Evolutionary conservation across 768 basidiomycete genomes (phyloP).

Genomic region (Leccinum olivaceopallidum): DNA sequence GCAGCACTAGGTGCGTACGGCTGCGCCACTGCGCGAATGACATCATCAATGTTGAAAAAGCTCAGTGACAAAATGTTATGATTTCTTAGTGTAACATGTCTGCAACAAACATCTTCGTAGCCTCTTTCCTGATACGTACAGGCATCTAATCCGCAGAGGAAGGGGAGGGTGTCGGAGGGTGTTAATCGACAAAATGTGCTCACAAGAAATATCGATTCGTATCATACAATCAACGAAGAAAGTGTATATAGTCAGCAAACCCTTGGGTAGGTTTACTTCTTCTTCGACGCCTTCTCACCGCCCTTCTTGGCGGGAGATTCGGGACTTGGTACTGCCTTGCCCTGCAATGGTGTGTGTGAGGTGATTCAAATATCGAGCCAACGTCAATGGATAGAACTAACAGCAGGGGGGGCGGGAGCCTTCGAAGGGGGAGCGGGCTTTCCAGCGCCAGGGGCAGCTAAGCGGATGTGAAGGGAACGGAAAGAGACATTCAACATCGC

Average conservation of each 20-base stretch:
- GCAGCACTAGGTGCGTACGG: background rate
- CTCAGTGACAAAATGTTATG: background rate
- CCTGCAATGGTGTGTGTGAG: slow-evolving; percentile 11
- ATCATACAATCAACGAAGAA: slow-evolving; percentile 5
- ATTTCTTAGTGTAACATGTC: slow-evolving; percentile 2
- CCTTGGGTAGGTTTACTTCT: slow-evolving; percentile 24
- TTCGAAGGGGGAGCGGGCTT: slow-evolving; percentile 27
- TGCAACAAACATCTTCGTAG: slow-evolving; percentile 6
- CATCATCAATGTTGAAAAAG: background rate
- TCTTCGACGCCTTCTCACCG: slow-evolving; percentile 30
- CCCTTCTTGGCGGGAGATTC: slow-evolving; percentile 34
- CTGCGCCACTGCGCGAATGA: background rate
- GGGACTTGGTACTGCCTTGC: slow-evolving; percentile 19
- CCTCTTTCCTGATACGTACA: slow-evolving; percentile 2
- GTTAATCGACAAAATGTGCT: slow-evolving; percentile 1
- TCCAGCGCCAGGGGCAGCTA: slow-evolving; percentile 16
- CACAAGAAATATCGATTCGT: slow-evolving; percentile 4
- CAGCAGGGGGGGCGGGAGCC: slow-evolving; percentile 18
- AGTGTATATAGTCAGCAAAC: background rate
- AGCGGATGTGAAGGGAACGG: background rate
- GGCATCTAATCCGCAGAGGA: background rate
- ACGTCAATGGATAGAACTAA: slow-evolving; percentile 5
- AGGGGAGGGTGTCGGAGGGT: background rate
- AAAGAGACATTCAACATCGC: slow-evolving; percentile 18
- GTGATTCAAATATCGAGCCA: background rate